Evolutionary conservation across 306 rosid genomes (phyloP), one percentile per base, ranked within the genome.

Genomic region (Sesbania bispinosa): DNA sequence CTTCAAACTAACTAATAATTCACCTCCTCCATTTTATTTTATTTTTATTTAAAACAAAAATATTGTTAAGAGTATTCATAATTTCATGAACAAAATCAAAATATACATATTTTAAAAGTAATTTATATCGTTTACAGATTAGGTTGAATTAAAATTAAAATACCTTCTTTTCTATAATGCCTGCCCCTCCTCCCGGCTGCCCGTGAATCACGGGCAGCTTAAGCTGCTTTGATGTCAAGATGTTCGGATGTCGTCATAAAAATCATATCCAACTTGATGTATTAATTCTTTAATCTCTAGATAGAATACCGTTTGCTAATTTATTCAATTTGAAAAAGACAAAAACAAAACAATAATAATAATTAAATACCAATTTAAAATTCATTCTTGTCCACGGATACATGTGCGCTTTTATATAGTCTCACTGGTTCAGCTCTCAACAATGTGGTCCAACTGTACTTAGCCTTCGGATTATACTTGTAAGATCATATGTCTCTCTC

Each of bases 151-250:
- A 13, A 19, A n/a, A 14, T n/a, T 43, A 18, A 43, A 27, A 27
- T n/a, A 21, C 38, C 46, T 33, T 26, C 15, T 9, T 10, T 35
- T 0, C 24, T n/a, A 1, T 27, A 27, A 54, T 24, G 33, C n/a
- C 3, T 20, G 62, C 54, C 30, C 69, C 53, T 2, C 11, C 16
- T 14, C 42, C 8, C 5, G 16, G 21, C 35, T 46, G 7, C 15
- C 59, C 55, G 58, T 23, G 71, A 66, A 46, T 66, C 58, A 9
- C 58, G 71, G 45, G 26, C 36, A 10, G 13, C 29, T 45, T 66
- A 27, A 15, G 8, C 13, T 41, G 7, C n/a, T 3, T 2, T 1
- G 21, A n/a, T 41, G 58, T 10, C 55, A 29, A 65, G 1, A 8
- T 30, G 38, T 65, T 45, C n/a, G 4, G 27, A 9, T 11, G 1